These are phyloP conservation scores for Paramecium tetraurelia DNA, from an alignment of 73 alveolate species.

Conservation along the genomic window DNA sequence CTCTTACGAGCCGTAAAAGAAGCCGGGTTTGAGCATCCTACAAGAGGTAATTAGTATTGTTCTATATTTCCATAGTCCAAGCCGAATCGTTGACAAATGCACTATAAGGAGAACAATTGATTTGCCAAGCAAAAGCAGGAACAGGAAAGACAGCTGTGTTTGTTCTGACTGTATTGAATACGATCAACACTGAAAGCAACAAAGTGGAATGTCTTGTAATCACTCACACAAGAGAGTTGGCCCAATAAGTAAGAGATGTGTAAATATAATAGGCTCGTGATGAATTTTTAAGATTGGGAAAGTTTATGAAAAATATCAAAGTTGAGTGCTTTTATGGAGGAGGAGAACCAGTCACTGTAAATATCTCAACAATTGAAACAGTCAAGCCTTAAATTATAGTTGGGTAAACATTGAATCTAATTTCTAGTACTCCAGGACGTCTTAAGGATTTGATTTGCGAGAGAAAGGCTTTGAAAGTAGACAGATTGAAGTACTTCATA, in stretches of 20 bases:
- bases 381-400: constrained; percentile 57
- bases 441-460: constrained; percentile 90
- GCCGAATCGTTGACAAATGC: constrained; percentile 59
- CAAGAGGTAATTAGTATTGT: constrained; percentile 22
- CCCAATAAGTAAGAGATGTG: constrained; percentile 81
- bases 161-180: constrained; percentile 95
- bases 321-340: constrained; percentile 97
- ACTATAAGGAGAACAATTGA: constrained; percentile 53
- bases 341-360: constrained; percentile 83
- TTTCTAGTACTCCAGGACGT: constrained; percentile 99
- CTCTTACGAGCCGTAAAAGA: constrained; percentile 59
- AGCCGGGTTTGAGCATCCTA: constrained; percentile 65
- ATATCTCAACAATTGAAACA: constrained; percentile 83
- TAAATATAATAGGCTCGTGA: constrained; percentile 66
- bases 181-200: constrained; percentile 91
- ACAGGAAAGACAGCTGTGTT: constrained; percentile 99
- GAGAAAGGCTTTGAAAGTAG: constrained; percentile 79
- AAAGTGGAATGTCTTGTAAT: constrained; percentile 96
- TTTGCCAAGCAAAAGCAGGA: constrained; percentile 97
- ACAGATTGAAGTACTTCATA: constrained; percentile 45
- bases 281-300: constrained; percentile 94
- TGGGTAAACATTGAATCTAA: constrained; percentile 48
- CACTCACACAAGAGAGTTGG: constrained; percentile 99
- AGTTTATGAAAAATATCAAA: constrained; percentile 82
- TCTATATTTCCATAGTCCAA: neutral